Conservation (phyloP, 352 stramenopile species). For the Plasmopara viticola region DNA sequence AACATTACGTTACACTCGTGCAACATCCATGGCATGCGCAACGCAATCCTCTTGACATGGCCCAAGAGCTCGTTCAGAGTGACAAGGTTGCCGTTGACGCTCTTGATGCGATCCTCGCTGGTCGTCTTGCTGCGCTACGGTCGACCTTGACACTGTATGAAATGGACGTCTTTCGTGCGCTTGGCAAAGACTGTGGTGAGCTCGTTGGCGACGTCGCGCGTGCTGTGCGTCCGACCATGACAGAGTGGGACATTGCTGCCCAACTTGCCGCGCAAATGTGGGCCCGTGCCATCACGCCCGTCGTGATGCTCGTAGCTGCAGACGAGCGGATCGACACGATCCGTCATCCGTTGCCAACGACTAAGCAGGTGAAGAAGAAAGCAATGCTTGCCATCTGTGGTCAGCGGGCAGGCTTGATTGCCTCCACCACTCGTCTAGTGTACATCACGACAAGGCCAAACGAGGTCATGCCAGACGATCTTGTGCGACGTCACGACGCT, state of each 20-base stretch:
- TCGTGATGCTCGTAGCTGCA: slow-evolving; percentile 53
- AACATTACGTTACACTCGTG: slow-evolving; percentile 34
- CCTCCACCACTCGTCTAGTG: slow-evolving; percentile 58
- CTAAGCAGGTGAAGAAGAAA: slow-evolving; percentile 65
- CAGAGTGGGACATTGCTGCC: slow-evolving; percentile 49
- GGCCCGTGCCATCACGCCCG: slow-evolving; percentile 40
- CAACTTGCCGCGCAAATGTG: slow-evolving; percentile 36
- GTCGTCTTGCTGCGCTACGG: slow-evolving; percentile 30
- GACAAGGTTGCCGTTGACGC: slow-evolving; percentile 34
- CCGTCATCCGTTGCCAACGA: slow-evolving; percentile 61
- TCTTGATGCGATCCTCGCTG: slow-evolving; percentile 20
- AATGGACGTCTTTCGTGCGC: slow-evolving; percentile 40
- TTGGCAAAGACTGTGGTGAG: slow-evolving; percentile 55
- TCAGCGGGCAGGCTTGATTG: slow-evolving; percentile 51
- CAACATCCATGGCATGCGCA: slow-evolving; percentile 53
- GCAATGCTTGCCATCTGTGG: slow-evolving; percentile 73
- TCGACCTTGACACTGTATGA: slow-evolving; percentile 49
- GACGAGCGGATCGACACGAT: slow-evolving; percentile 64
- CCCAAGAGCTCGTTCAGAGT: slow-evolving; percentile 33
- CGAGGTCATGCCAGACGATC: slow-evolving; percentile 27
- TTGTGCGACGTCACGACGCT: slow-evolving; percentile 52
- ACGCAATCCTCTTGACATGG: slow-evolving; percentile 22
- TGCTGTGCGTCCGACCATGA: slow-evolving; percentile 33
- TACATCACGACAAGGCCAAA: slow-evolving; percentile 46
- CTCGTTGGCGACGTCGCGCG: slow-evolving; percentile 52